Base-by-base conservation (phyloP, 495 filamentous ascomycete species). In the Penicillium paradoxum region DNA sequence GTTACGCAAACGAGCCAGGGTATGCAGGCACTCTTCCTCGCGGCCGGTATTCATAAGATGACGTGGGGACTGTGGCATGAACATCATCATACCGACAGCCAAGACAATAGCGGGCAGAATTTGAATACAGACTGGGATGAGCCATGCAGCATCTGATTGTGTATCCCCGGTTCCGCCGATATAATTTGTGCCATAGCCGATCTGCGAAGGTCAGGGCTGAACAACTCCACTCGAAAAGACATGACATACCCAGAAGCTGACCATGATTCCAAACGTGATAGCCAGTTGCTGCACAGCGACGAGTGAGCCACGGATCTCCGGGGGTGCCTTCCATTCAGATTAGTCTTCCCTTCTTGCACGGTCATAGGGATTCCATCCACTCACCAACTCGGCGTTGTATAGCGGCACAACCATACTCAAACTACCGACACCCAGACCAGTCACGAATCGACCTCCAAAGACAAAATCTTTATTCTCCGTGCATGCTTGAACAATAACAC, bases 41-140 rank as follows among this genome's bases (percentile, higher is more conserved):
- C 84, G 85, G 36, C 74, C 69, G 55, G 84, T 83, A 55, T 88
- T 82, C 45, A 88, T 75, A 2, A 92, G 73, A 79, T 87, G 88
- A 62, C 89, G 81, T 0, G 89, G 89, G 0, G 85, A 89, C 70
- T 88, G 89, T 3, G 88, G 89, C 87, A 93, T 81, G 66, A 89
- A 89, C 39, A 87, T 60, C 44, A 71, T 57, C 60, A 75, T 69
- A 5, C 75, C 75, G 21, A 58, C 47, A 3, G 60, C 66, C n/a
- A 80, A 67, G 18, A 72, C 40, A 6, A 73, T 21, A 5, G 75
- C 72, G 0, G 76, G 76, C 1, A 75, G 53, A 11, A 73, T 59
- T 43, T 79, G 77, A 19, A 80, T 65, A 8, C 66, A 68, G 38
- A 77, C 56, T 5, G 74, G 74, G 9, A 78, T 34, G 15, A 71